Base-by-base conservation (phyloP, 768 basidiomycete genomes). In the Tylopilus subfusipes region DNA sequence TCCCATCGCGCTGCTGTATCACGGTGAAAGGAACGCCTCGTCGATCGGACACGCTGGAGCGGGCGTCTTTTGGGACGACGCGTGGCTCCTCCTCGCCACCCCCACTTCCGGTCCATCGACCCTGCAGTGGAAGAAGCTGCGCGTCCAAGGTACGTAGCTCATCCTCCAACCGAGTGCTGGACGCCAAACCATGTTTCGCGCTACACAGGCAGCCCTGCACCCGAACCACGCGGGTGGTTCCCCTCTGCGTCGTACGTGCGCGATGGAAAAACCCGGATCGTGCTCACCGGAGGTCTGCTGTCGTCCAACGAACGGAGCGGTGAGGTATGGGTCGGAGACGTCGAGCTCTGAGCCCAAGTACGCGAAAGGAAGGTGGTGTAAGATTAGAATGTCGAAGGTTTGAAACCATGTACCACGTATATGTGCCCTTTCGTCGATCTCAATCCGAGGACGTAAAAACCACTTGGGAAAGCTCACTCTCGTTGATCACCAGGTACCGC, bases 191-290 rank as follows among this genome's bases (percentile, higher is more conserved):
- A n/a, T n/a, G n/a, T n/a, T n/a, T n/a, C n/a, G n/a, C n/a, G n/a
- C n/a, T n/a, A 18, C 11, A 19, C 14, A 49, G 48, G 48, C 4
- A 16, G 29, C 3, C 3, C 27, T 2, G 34, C 24, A 0, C 74
- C 76, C 4, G 66, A 69, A 29, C 65, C 72, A 0, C 63, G 78
- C 16, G 78, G 79, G 0, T 80, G 80, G 78, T 76, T 81, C 59
- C 64, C 72, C 1, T 56, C 68, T 0, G 70, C 69, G 1, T 60
- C 54, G 1, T 68, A 68, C 29, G 53, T 60, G 2, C 65, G 58
- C 11, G 54, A 55, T 5, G 67, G 64, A 5, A 47, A 63, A 52
- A 67, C 64, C 0, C 58, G 62, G 29, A 57, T 73, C 10, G 65
- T 76, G 3, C 53, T 79, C 16, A 66, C 70, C 3, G 78, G 79